Evolutionary conservation across 148 eudicot species (phyloP).

Genomic region (Pharnaceum exiguum): DNA sequence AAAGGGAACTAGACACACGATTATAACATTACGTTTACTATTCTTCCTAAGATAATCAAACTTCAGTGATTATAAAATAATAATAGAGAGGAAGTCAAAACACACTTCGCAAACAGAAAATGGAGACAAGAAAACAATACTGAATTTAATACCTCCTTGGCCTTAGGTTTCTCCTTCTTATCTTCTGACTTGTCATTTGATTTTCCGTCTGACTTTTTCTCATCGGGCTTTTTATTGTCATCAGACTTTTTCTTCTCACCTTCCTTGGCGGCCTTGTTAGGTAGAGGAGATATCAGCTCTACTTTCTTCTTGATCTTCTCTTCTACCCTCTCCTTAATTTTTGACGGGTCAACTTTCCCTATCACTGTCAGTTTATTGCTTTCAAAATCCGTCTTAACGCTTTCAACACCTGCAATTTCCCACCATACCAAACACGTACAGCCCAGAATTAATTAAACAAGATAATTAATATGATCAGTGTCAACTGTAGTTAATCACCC

Average conservation of each 20-base stretch:
- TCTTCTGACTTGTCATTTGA: conserved; percentile 12
- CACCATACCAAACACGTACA: conserved; percentile 15
- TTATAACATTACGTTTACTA: too few species aligned
- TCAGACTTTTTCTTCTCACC: conserved; percentile 41
- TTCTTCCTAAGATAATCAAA: too few species aligned
- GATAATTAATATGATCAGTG: background rate
- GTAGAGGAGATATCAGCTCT: conserved; percentile 56
- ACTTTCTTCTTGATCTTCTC: conserved; percentile 58
- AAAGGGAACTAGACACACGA: too few species aligned
- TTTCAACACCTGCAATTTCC: conserved; percentile 57
- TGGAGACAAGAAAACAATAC: background rate
- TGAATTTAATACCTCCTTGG: conserved; percentile 27
- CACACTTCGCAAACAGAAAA: too few species aligned
- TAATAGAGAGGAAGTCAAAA: conserved; percentile 7
- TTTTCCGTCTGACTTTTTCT: conserved; percentile 39
- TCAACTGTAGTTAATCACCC: background rate
- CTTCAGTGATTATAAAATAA: too few species aligned
- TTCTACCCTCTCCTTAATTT: conserved; percentile 46
- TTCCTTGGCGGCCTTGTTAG: conserved; percentile 40
- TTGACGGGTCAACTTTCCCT: conserved; percentile 65
- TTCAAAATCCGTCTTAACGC: conserved; percentile 55
- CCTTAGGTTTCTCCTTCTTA: conserved; percentile 9
- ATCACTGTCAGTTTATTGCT: conserved; percentile 58
- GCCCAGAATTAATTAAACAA: background rate
- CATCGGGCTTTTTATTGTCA: conserved; percentile 32